Conservation (phyloP, 768 basidiomycete species). For the Lactarius pseudohatsudake region DNA sequence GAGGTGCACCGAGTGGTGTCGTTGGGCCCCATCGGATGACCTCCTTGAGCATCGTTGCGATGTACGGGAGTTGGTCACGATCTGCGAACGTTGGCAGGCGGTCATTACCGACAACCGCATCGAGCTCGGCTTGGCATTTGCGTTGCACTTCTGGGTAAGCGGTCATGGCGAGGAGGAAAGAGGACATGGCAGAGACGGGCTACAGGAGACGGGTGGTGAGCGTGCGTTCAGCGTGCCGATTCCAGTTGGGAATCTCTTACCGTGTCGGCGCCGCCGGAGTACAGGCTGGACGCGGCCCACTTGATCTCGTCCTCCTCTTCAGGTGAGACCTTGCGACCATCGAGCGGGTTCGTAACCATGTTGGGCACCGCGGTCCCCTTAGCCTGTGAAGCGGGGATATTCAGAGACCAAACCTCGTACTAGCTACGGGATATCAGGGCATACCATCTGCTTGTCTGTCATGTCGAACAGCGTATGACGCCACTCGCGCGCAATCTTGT, state of each 20-base stretch:
- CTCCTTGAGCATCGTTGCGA: slow-evolving; percentile 29
- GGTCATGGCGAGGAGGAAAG: slow-evolving; percentile 35
- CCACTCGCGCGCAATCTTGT: slow-evolving; percentile 29
- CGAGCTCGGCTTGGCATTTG: slow-evolving; percentile 33
- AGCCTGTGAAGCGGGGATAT: slow-evolving; percentile 7
- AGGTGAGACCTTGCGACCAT: slow-evolving; percentile 20
- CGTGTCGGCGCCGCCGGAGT: slow-evolving; percentile 32
- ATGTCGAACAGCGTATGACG: slow-evolving; percentile 26
- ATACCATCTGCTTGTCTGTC: slow-evolving; percentile 27
- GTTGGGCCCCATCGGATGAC: slow-evolving; percentile 32
- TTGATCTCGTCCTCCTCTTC: slow-evolving; percentile 30
- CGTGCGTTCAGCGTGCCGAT: too few species aligned
- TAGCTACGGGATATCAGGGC: too few species aligned
- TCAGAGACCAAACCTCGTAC: not conserved
- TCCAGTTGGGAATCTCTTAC: slow-evolving; percentile 12
- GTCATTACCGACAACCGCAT: slow-evolving; percentile 30
- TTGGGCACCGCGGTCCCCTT: slow-evolving; percentile 27
- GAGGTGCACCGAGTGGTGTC: slow-evolving; percentile 35
- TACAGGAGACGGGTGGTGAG: not conserved
- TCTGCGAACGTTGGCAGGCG: slow-evolving; percentile 29
- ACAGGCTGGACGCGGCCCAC: slow-evolving; percentile 32
- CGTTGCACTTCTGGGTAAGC: slow-evolving; percentile 31
- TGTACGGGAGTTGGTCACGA: slow-evolving; percentile 30
- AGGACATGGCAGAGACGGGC: slow-evolving; percentile 33
- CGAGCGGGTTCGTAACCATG: slow-evolving; percentile 27